Conservation (phyloP, 176 grass and related monocot species). For the Cenchrus fungigraminus region DNA sequence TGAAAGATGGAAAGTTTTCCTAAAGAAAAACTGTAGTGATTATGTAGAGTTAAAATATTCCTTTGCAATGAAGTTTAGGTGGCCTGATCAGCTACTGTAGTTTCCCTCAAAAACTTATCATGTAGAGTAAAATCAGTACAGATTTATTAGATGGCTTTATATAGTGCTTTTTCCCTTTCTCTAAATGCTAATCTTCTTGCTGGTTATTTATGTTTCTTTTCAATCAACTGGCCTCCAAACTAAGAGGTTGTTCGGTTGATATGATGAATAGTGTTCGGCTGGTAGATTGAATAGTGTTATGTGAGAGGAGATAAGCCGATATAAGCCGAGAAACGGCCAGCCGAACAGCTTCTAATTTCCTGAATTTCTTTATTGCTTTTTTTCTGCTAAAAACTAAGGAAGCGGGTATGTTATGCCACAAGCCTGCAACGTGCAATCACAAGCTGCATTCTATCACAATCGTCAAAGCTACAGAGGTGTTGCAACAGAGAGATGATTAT, state of each 20-base stretch:
- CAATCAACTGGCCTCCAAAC: background rate
- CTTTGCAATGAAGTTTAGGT: too few relatives aligned
- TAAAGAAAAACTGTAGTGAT: background rate
- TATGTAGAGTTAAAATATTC: background rate
- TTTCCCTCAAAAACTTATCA: too few relatives aligned
- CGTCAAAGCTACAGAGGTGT: background rate
- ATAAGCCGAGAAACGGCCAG: too few relatives aligned
- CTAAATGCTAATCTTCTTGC: background rate
- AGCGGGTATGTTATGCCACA: background rate
- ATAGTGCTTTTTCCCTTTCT: background rate
- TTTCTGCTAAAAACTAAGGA: background rate
- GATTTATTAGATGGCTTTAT: background rate
- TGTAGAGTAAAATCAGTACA: conserved; percentile 4
- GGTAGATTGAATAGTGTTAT: too few relatives aligned
- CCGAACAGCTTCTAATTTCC: background rate
- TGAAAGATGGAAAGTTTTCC: background rate
- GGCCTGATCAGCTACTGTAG: too few relatives aligned
- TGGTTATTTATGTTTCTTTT: conserved; percentile 1
- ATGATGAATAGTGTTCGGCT: too few relatives aligned
- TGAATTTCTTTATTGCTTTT: background rate
- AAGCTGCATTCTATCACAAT: background rate
- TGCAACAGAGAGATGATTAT: too few relatives aligned
- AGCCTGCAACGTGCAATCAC: background rate
- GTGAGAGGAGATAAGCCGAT: too few relatives aligned
- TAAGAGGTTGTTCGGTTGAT: too few relatives aligned